Percentiles rank a stretch among this genome's conserved stretches.
Evolutionary conservation across 208 protist species (phyloP).

Genomic region (Porcisia deanei): DNA sequence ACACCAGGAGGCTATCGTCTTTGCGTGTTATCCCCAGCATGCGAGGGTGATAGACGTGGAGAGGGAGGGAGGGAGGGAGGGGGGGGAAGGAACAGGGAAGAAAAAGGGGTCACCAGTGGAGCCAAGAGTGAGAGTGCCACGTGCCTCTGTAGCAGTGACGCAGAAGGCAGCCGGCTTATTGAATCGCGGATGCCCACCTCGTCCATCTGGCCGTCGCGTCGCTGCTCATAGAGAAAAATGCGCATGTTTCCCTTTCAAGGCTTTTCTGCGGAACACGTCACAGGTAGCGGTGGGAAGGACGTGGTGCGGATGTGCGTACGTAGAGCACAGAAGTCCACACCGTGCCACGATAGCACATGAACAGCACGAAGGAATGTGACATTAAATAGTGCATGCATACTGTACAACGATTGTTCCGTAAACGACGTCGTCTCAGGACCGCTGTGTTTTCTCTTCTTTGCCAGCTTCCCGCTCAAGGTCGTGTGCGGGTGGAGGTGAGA

Average conservation of each 20-base stretch:
- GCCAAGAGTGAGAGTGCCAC: background rate
- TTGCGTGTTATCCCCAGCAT: background rate
- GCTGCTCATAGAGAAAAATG: background rate
- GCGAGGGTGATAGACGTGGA: background rate
- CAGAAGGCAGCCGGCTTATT: background rate
- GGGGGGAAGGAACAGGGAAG: background rate
- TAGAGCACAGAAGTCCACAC: too few species aligned
- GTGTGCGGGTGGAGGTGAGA: background rate
- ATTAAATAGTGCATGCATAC: background rate
- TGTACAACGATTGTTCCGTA: constrained; percentile 8
- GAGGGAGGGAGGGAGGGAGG: background rate
- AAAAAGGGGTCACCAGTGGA: background rate
- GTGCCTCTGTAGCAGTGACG: background rate
- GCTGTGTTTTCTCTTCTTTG: background rate
- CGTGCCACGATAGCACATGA: constrained; percentile 6
- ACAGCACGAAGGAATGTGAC: constrained; percentile 1
- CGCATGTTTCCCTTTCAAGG: background rate
- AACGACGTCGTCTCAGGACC: background rate
- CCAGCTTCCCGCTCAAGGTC: background rate
- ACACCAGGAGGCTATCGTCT: background rate
- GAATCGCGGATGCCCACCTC: background rate
- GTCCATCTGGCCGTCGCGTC: background rate
- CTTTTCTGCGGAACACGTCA: background rate
- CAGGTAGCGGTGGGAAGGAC: too few species aligned
- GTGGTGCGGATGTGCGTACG: background rate